phyloP scores from a whole-genome alignment of 352 stramenopile genomes.

The Pythium monospermum region DNA sequence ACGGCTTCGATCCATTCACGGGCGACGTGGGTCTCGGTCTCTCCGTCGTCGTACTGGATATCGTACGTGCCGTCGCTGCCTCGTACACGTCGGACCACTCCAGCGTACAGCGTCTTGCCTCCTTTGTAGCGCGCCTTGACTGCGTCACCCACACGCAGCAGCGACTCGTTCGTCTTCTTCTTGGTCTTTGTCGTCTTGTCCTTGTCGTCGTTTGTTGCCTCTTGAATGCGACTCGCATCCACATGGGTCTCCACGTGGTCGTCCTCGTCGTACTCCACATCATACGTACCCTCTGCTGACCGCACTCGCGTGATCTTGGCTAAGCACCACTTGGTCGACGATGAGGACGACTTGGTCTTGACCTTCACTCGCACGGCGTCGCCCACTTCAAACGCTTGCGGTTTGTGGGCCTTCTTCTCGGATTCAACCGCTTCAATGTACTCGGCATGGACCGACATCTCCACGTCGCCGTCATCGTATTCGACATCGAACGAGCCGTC shows the following conservation, averaged over 20 bases:
- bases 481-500: conserved; percentile 69
- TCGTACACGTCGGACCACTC: conserved; percentile 43
- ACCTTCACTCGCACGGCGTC: conserved; percentile 42
- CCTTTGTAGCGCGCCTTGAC: conserved; percentile 39
- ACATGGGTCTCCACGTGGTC: conserved; percentile 46
- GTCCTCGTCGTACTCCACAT: conserved; percentile 58
- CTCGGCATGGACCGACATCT: conserved; percentile 22
- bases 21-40: conserved; percentile 43
- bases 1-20: conserved; percentile 28
- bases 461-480: conserved; percentile 56
- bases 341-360: no score
- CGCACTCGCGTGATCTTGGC: conserved; percentile 47
- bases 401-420: not conserved
- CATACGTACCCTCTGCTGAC: conserved; percentile 52
- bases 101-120: conserved; percentile 35
- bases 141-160: conserved; percentile 16
- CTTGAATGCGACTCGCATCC: conserved; percentile 2
- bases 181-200: conserved; percentile 1
- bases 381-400: conserved; percentile 7
- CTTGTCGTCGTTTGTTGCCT: not conserved
- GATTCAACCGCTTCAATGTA: conserved; percentile 5
- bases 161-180: not conserved
- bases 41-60: conserved; percentile 62
- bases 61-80: conserved; percentile 59
- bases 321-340: conserved; percentile 35